A percentile compares a stretch with the other conserved stretches of the same genome.
Evolutionary conservation across 768 basidiomycete genomes (phyloP).

Genomic region (Mycena haematopus): DNA sequence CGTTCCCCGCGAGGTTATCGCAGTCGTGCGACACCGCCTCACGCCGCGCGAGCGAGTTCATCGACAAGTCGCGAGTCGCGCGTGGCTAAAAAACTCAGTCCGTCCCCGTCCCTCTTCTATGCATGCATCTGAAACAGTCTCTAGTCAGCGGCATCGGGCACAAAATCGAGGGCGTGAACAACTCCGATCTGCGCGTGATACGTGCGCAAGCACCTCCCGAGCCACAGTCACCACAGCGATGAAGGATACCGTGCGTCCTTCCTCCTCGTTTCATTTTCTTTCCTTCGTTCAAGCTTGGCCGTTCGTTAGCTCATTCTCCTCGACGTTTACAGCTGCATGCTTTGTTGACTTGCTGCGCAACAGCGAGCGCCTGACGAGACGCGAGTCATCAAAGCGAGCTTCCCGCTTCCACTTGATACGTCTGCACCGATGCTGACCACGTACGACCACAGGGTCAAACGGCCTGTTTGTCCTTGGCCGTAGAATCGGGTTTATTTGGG

Average conservation of each 20-base stretch:
- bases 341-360: slow-evolving; percentile 95
- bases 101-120: slow-evolving; percentile 38
- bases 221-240: slow-evolving; percentile 94
- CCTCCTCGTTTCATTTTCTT: not conserved
- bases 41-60: slow-evolving; percentile 99
- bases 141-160: slow-evolving; percentile 96
- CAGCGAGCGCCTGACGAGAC: slow-evolving; percentile 93
- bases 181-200: slow-evolving; percentile 93
- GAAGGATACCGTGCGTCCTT: slow-evolving; percentile 83
- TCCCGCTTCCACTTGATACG: slow-evolving; percentile 20
- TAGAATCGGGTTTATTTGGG: slow-evolving; percentile 96
- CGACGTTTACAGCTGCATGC: slow-evolving; percentile 96
- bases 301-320: slow-evolving; percentile 79
- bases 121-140: slow-evolving; percentile 6
- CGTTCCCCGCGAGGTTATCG: slow-evolving; percentile 96
- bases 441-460: slow-evolving; percentile 67
- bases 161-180: slow-evolving; percentile 99
- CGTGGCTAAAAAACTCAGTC: slow-evolving; percentile 93
- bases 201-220: slow-evolving; percentile 94
- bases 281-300: slow-evolving; percentile 2
- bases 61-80: slow-evolving; percentile 91
- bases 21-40: slow-evolving; percentile 88
- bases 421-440: not conserved
- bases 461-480: slow-evolving; percentile 97
- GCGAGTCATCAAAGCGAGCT: slow-evolving; percentile 81